phyloP scores from a whole-genome alignment of 2,329 filamentous ascomycete genomes.

The Elsinoe fawcettii region DNA sequence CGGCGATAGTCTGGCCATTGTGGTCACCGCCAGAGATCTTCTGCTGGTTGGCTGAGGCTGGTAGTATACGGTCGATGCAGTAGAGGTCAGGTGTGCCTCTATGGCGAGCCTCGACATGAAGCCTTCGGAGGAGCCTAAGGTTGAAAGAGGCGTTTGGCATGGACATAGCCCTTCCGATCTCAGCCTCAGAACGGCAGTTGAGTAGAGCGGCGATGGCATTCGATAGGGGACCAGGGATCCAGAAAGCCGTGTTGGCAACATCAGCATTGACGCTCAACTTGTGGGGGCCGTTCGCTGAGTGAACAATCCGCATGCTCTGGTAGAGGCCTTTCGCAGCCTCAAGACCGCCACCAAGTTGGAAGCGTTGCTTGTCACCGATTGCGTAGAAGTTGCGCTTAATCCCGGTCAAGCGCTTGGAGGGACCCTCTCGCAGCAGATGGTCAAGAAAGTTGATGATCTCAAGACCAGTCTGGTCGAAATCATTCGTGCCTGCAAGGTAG shows the following conservation, averaged over 20 bases:
- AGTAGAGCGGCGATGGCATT: conserved; percentile 29
- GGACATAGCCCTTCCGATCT: conserved; percentile 23
- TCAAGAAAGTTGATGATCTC: conserved; percentile 87
- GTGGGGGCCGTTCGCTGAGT: conserved; percentile 47
- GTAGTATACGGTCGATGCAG: conserved; percentile 44
- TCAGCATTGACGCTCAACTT: conserved; percentile 76
- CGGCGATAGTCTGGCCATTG: conserved; percentile 48
- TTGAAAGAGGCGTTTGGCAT: conserved; percentile 22
- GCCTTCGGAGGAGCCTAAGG: conserved; percentile 37
- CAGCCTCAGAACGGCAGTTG: conserved; percentile 24
- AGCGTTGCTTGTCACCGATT: conserved; percentile 37
- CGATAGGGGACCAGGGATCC: conserved; percentile 43
- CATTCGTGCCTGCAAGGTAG: conserved; percentile 56
- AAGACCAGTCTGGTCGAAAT: conserved; percentile 60
- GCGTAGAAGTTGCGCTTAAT: conserved; percentile 83
- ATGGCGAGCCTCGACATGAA: conserved; percentile 37
- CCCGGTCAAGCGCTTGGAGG: conserved; percentile 56
- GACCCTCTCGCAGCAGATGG: conserved; percentile 75
- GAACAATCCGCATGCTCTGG: conserved; percentile 69
- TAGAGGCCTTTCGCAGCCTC: conserved; percentile 87
- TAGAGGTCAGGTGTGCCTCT: conserved; percentile 37
- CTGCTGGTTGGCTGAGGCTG: conserved; percentile 36
- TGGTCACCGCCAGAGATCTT: conserved; percentile 36
- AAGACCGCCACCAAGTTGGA: conserved; percentile 55
- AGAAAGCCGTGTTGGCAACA: conserved; percentile 87